Base-by-base conservation (phyloP, 495 filamentous ascomycete species). In the Tetracladium marchalianum region DNA sequence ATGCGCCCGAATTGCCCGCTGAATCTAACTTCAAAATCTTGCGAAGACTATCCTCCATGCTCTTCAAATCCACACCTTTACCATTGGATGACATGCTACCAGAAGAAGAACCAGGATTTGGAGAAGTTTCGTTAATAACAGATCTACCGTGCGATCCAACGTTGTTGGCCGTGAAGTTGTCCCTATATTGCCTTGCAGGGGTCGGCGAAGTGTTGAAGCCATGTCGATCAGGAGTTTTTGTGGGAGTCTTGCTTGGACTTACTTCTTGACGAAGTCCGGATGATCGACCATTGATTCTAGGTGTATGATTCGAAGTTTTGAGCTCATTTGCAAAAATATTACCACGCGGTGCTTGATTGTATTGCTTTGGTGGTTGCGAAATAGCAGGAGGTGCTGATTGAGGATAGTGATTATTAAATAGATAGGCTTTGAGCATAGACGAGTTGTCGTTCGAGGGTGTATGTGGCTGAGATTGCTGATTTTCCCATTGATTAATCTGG, bases 31-130 rank as follows among this genome's bases (percentile, higher is more conserved):
- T 75, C 22, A 77, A 53, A 17, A 74, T 65, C 24, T 64, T 68
- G 15, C 70, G 64, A 31, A 77, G 68, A 43, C 61, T 62, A 35
- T 73, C 65, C 51, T 75, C 72, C 63, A 73, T 71, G 4, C 62
- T 52, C 38, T 57, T 37, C 42, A 75, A 34, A 35, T 70, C 60
- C 7, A 62, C 44, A 6, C 62, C 40, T 24, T 57, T 62, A 31
- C 47, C 44, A 35, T 27, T 44, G 13, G 55, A 52, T 45, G 48
- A 43, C 27, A 32, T 27, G 15, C 39, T 40, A 43, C 40, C 18
- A 17, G 50, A n/a, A 32, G 50, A n/a, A 32, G 19, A 39, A 32
- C 17, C 31, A 11, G 17, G 16, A 42, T 31, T 16, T 15, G 49
- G 37, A 46, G 48, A 55, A 32, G 31, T 32, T 17, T 4, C 31